These are phyloP conservation scores for Alternaria brassicicola DNA, from an alignment of 2,329 filamentous ascomycete genomes.

Conservation along the genomic window DNA sequence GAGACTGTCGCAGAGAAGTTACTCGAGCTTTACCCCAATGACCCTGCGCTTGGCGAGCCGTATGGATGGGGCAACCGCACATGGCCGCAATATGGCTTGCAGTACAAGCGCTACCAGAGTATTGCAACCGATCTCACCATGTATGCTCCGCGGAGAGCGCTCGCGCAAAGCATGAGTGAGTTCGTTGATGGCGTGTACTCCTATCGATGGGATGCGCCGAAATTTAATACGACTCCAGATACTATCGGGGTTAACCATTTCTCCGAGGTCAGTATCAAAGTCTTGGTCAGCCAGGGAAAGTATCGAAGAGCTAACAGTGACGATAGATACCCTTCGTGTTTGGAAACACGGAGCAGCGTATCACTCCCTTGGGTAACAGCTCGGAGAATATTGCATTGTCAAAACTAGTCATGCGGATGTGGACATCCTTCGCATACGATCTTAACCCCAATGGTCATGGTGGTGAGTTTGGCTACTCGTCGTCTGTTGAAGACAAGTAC, in stretches of 20 bases:
- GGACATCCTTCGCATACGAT: constrained; percentile 39
- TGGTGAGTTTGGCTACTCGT: constrained; percentile 10
- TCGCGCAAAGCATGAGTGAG: constrained; percentile 33
- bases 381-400: constrained; percentile 31
- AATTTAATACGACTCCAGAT: constrained; percentile 37
- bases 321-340: constrained; percentile 39
- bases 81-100: constrained; percentile 36
- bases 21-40: constrained; percentile 39
- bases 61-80: constrained; percentile 42
- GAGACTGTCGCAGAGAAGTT: constrained; percentile 26
- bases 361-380: constrained; percentile 36
- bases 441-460: constrained; percentile 39
- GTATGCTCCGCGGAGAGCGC: constrained; percentile 34
- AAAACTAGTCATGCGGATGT: constrained; percentile 37
- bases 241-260: constrained; percentile 39
- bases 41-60: constrained; percentile 55
- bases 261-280: constrained; percentile 25
- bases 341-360: constrained; percentile 34
- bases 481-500: not conserved
- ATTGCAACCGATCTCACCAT: constrained; percentile 39
- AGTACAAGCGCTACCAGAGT: constrained; percentile 38
- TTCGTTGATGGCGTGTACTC: constrained; percentile 31
- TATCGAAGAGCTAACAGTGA: not conserved
- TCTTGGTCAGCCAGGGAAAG: no score
- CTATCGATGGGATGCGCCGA: constrained; percentile 42